Percentiles rank a stretch among this genome's conserved stretches.
phyloP scores from a whole-genome alignment of 1,284 basidiomycete species.

The Exobasidium rhododendri region DNA sequence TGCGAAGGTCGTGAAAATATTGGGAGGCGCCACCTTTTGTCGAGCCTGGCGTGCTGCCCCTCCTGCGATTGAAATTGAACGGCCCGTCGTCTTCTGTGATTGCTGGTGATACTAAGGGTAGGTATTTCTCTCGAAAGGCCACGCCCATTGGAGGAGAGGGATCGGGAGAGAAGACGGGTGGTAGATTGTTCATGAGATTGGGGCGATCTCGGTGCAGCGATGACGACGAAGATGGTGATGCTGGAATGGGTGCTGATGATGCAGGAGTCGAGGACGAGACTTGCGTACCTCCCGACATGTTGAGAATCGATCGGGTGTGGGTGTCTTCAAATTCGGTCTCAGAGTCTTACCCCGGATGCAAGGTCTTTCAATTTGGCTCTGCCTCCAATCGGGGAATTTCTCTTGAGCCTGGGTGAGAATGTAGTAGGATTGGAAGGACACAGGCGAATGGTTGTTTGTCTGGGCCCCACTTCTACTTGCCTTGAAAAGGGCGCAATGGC shows the following conservation, averaged over 20 bases:
- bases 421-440: too few relatives aligned
- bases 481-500: too few relatives aligned
- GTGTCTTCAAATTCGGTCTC: too few relatives aligned
- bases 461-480: too few relatives aligned
- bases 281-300: neutral
- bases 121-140: neutral
- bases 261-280: neutral
- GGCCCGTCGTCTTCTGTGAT: neutral
- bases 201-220: neutral
- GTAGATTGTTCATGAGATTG: neutral
- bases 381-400: too few relatives aligned
- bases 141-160: neutral
- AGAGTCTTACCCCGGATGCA: too few relatives aligned
- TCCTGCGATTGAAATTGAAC: neutral
- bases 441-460: too few relatives aligned
- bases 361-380: too few relatives aligned
- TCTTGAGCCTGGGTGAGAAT: too few relatives aligned
- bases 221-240: neutral
- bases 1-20: neutral
- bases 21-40: neutral
- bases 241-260: neutral
- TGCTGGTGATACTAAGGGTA: slow-evolving; percentile 4
- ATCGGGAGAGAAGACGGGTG: neutral
- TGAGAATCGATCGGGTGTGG: too few relatives aligned
- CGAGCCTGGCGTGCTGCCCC: neutral